Evolutionary conservation across 1,284 basidiomycete species (phyloP).

Genomic region (Ceraceosorus bombacis): DNA sequence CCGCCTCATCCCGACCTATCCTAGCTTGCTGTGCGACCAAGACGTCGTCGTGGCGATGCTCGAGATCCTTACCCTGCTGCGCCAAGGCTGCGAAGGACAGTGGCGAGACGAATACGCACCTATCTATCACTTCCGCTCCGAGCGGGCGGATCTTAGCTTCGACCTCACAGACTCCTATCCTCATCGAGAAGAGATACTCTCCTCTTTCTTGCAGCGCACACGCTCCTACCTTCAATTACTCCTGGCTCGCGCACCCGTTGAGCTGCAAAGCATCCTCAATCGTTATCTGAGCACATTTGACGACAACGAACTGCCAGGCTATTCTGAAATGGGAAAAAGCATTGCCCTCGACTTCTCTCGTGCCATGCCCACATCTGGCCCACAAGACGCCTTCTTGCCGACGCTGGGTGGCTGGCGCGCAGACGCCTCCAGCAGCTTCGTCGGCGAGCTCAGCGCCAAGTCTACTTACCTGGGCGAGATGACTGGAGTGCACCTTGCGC

Average conservation of each 20-base stretch:
- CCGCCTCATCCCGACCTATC: constrained; percentile 81
- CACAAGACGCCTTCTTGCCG: constrained; percentile 36
- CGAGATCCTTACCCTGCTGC: constrained; percentile 81
- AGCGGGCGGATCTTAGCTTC: constrained; percentile 64
- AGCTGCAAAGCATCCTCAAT: constrained; percentile 84
- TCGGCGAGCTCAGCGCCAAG: constrained; percentile 39
- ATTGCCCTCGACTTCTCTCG: constrained; percentile 44
- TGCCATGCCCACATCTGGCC: constrained; percentile 25
- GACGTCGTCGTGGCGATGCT: constrained; percentile 68
- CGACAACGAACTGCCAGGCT: constrained; percentile 22
- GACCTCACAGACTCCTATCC: constrained; percentile 80
- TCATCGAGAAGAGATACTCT: constrained; percentile 74
- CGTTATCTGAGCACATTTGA: constrained; percentile 49
- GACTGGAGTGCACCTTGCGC: constrained; percentile 66
- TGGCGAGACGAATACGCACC: constrained; percentile 91
- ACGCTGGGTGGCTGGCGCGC: constrained; percentile 46
- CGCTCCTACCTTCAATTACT: constrained; percentile 77
- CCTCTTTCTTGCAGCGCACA: constrained; percentile 65
- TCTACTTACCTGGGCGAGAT: constrained; percentile 60
- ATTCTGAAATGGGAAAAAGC: constrained; percentile 40
- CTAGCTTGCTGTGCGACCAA: constrained; percentile 84
- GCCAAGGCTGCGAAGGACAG: constrained; percentile 82
- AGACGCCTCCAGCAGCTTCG: constrained; percentile 41
- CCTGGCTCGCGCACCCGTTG: constrained; percentile 77
- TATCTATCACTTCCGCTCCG: constrained; percentile 71